Evolutionary conservation across 768 basidiomycete species (phyloP), one percentile per base, ranked within the genome.

Genomic region (Harrya chromipes): DNA sequence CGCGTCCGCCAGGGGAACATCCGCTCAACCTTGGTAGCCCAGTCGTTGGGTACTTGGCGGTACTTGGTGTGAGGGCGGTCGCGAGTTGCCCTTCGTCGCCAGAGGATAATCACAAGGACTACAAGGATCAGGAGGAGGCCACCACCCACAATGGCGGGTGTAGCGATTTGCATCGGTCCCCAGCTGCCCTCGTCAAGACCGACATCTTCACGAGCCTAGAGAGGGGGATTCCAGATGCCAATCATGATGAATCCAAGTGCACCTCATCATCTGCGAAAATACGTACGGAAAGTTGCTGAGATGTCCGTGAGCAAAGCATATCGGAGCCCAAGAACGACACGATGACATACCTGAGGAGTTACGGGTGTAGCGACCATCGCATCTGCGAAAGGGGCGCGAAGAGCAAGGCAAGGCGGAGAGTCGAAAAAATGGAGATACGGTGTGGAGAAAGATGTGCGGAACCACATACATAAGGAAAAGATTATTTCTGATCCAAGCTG

Each of bases 91-190:
- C 54, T 50, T 38, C 58, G 62, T 59, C 53, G 43, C 59, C 62
- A 68, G 29, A 65, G 37, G 50, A 70, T 35, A 29, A 56, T 59
- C 49, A 70, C 31, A 26, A 57, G 59, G 29, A 21, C 49, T 16
- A 31, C 45, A 29, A 67, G 61, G 26, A 61, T 6, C 1, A 63
- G 39, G 21, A 68, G 39, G 14, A 73, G 61, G 34, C 27, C 58
- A 5, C 61, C 57, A 24, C 68, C 73, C 10, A 71, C 66, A 36
- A 72, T 61, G 46, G 63, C 58, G 7, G 73, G 72, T 0, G 61
- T 37, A 10, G 61, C 65, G 40, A 73, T 70, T 43, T 74, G 72
- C 8, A 66, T 31, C 13, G 67, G 6, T 13, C 43, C 43, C 69
- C 69, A 71, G 16, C 29, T 17, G 14, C 23, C 33, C 3, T 33